Percentiles rank a stretch among this genome's conserved stretches.
Conservation (phyloP, 345 rosid species). For the Xanthoceras sorbifolium region DNA sequence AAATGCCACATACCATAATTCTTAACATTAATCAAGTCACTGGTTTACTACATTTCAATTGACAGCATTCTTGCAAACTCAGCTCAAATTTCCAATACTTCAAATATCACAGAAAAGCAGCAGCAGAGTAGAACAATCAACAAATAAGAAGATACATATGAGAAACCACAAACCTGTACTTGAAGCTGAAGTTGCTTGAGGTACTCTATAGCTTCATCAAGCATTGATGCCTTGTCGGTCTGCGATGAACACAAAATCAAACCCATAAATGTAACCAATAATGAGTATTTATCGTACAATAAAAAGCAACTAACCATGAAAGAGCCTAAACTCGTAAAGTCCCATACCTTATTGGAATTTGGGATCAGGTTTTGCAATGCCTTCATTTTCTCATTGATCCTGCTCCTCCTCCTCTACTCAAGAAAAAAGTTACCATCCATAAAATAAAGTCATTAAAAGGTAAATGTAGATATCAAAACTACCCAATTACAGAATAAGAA, state of each 20-base stretch:
- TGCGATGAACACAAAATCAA: slow-evolving; percentile 29
- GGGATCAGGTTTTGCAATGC: slow-evolving; percentile 93
- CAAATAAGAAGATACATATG: not conserved
- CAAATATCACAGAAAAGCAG: not conserved
- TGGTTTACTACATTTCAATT: not conserved
- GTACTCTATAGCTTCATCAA: slow-evolving; percentile 93
- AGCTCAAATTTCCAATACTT: not conserved
- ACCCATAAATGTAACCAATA: not conserved
- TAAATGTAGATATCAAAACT: not conserved
- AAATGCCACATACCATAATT: not conserved
- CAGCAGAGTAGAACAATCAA: not conserved
- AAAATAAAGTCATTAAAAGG: not conserved
- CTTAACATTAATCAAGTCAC: not conserved
- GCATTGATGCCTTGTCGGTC: slow-evolving; percentile 98
- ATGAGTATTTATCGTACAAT: not conserved
- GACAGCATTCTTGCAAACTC: not conserved
- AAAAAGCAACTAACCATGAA: slow-evolving; percentile 4
- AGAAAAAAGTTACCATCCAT: not conserved
- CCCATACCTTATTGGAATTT: slow-evolving; percentile 81
- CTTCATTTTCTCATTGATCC: slow-evolving; percentile 98
- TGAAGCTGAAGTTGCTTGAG: slow-evolving; percentile 95
- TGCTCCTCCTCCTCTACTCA: slow-evolving; percentile 84
- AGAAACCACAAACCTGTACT: slow-evolving; percentile 67
- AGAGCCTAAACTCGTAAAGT: not conserved
- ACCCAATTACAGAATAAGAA: not conserved